Evolutionary conservation across 164 flowering plant genomes (phyloP).

Genomic region (Kalanchoe fedtschenkoi): DNA sequence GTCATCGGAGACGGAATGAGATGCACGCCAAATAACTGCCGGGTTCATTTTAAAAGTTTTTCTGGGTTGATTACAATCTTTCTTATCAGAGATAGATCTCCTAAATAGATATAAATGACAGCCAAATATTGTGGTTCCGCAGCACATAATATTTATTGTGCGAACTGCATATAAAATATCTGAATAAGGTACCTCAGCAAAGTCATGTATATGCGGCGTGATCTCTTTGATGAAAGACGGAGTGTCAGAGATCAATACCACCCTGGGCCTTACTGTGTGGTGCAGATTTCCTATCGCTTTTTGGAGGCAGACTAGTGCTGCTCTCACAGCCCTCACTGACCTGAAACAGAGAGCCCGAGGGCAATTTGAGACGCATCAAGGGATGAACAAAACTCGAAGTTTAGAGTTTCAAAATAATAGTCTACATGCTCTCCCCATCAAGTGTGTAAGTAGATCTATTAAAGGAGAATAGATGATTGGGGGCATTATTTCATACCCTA

Average conservation of each 20-base stretch:
- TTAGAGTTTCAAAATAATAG: neutral
- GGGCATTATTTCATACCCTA: neutral
- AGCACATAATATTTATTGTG: neutral
- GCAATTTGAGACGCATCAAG: neutral
- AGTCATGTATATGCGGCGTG: conserved; percentile 34
- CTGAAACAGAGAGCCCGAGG: conserved; percentile 25
- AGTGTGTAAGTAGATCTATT: too few species aligned
- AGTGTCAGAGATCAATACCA: conserved; percentile 78
- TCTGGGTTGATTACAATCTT: neutral
- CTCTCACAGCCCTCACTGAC: conserved; percentile 55
- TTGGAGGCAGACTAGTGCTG: conserved; percentile 64
- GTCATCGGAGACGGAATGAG: conserved; percentile 2
- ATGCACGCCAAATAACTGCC: neutral
- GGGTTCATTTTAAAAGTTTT: neutral
- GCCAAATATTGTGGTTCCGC: neutral
- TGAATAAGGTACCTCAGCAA: conserved; percentile 60
- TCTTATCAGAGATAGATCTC: neutral
- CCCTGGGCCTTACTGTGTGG: conserved; percentile 33
- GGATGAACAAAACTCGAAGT: neutral
- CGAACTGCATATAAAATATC: neutral
- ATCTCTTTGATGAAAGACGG: conserved; percentile 55
- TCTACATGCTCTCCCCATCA: neutral
- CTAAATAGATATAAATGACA: neutral
- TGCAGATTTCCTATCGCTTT: conserved; percentile 30
- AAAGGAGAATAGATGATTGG: neutral